Conservation (phyloP, 176 grass and related monocot species). For the Alloteropsis semialata region DNA sequence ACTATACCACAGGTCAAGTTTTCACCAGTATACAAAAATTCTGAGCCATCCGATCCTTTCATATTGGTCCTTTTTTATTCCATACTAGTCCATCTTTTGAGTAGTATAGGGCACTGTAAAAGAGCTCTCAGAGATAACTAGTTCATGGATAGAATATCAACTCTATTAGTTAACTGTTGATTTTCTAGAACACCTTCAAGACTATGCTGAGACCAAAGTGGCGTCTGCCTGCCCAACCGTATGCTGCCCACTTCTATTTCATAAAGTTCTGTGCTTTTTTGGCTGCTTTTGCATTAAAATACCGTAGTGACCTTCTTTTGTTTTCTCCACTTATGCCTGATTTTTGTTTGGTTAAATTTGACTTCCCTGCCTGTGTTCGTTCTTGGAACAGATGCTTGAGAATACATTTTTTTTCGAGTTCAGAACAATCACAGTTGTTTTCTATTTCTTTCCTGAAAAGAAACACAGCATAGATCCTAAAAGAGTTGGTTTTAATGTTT, state of each 20-base stretch:
- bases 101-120: no score
- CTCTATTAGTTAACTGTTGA: constrained; percentile 1
- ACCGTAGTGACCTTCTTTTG: neutral
- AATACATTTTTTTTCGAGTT: neutral
- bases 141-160: neutral
- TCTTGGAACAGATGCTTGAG: neutral
- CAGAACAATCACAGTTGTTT: neutral
- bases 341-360: neutral
- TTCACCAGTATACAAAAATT: no score
- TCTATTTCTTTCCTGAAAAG: neutral
- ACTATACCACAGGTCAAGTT: no score
- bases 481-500: neutral
- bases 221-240: constrained; percentile 6
- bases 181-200: constrained; percentile 9
- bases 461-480: neutral
- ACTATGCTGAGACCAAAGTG: constrained; percentile 2
- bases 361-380: neutral
- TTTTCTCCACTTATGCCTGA: constrained; percentile 2
- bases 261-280: constrained; percentile 25
- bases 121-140: no score
- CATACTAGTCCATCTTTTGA: no score
- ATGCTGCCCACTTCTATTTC: neutral
- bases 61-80: no score
- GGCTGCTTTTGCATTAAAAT: neutral
- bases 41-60: no score